These are phyloP conservation scores for Quillaja saponaria DNA, from an alignment of 306 rosid genomes.

Conservation along the genomic window DNA sequence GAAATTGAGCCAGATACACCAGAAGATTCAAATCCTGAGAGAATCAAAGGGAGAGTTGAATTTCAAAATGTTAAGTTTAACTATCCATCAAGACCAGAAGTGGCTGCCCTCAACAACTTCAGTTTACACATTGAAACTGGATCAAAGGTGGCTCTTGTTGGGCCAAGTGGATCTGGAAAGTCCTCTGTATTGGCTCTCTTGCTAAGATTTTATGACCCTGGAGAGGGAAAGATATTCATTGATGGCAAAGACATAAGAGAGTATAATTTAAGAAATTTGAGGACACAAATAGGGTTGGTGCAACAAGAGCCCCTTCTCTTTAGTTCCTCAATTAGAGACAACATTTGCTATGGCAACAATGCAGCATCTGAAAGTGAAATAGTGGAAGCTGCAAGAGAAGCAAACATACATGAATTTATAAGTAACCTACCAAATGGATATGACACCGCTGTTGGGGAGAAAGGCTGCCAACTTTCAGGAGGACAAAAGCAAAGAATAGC, in stretches of 20 bases:
- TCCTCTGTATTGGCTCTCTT: slow-evolving; percentile 75
- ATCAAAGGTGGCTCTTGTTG: slow-evolving; percentile 72
- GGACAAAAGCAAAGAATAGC: slow-evolving; percentile 95
- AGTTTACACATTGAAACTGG: slow-evolving; percentile 71
- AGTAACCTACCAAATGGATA: slow-evolving; percentile 75
- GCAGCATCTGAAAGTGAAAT: slow-evolving; percentile 70
- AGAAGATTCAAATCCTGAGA: slow-evolving; percentile 41
- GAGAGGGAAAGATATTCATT: slow-evolving; percentile 56
- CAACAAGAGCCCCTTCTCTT: slow-evolving; percentile 91
- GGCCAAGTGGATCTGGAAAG: slow-evolving; percentile 88
- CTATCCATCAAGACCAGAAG: slow-evolving; percentile 73
- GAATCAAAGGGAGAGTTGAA: slow-evolving; percentile 58
- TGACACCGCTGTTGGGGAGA: slow-evolving; percentile 74
- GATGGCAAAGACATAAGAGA: slow-evolving; percentile 66
- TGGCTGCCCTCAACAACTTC: slow-evolving; percentile 63
- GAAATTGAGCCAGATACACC: slow-evolving; percentile 66
- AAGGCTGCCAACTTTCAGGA: slow-evolving; percentile 88
- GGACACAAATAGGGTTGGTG: slow-evolving; percentile 76
- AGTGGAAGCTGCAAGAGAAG: slow-evolving; percentile 66
- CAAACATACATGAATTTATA: slow-evolving; percentile 74
- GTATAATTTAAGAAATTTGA: slow-evolving; percentile 74
- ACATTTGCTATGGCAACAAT: slow-evolving; percentile 67
- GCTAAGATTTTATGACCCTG: slow-evolving; percentile 74
- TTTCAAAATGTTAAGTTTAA: slow-evolving; percentile 58
- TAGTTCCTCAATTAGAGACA: slow-evolving; percentile 68